phyloP scores from a whole-genome alignment of 495 filamentous ascomycete species.

The Staphylotrichum tortipilum region DNA sequence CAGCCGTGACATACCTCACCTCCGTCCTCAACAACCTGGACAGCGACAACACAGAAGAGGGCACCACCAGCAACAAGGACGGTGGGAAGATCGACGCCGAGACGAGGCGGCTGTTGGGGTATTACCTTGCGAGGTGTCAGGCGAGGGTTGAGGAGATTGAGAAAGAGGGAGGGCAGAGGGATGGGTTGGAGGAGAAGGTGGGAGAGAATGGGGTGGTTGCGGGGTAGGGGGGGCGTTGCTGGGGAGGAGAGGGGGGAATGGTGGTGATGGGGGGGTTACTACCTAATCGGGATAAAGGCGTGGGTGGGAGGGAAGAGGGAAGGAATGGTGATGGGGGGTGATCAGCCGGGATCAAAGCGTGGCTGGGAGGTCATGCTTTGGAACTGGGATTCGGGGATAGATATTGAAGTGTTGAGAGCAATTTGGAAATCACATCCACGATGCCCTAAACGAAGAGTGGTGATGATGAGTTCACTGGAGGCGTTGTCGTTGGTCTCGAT shows the following conservation, averaged over 20 bases:
- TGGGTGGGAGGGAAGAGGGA: no score
- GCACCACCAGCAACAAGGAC: background rate
- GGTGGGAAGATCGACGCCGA: conserved; percentile 31
- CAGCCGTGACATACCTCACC: conserved; percentile 31
- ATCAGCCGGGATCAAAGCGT: no score
- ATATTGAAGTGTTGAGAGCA: no score
- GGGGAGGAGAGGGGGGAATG: no score
- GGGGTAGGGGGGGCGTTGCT: no score
- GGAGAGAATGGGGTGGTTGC: background rate
- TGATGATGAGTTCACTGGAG: conserved; percentile 1
- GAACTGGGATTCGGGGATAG: no score
- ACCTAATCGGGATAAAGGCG: background rate
- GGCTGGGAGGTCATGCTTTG: no score
- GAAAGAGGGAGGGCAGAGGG: background rate
- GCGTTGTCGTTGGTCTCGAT: background rate
- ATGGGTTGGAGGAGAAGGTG: background rate
- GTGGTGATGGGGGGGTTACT: background rate
- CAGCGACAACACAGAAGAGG: background rate
- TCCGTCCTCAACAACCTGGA: conserved; percentile 18
- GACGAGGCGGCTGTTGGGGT: conserved; percentile 23
- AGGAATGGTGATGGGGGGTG: no score
- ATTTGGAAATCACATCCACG: background rate
- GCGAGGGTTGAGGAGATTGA: conserved; percentile 15
- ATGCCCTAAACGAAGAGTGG: background rate
- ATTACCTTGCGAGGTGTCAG: conserved; percentile 31